Percentiles rank a stretch among this genome's conserved stretches.
phyloP scores from a whole-genome alignment of 371 early-diverging fungal genomes.

The Rhizopus arrhizus region DNA sequence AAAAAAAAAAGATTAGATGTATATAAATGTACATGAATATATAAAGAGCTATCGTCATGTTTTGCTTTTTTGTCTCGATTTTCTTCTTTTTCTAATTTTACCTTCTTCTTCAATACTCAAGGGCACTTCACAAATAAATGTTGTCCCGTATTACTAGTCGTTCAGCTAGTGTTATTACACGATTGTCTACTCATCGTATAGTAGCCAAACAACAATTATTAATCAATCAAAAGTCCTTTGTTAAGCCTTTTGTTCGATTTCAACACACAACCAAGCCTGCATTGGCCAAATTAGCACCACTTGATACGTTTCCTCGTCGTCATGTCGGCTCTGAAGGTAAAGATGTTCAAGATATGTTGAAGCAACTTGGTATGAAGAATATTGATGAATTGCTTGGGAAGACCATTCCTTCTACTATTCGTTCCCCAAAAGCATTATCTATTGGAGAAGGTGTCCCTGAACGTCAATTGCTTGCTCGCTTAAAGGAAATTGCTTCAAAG shows the following conservation, averaged over 20 bases:
- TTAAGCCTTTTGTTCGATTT: constrained; percentile 28
- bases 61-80: constrained; percentile 1
- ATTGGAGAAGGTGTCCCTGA: constrained; percentile 76
- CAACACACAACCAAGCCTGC: constrained; percentile 44
- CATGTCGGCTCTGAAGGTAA: constrained; percentile 84
- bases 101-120: constrained; percentile 1
- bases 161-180: constrained; percentile 25
- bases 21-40: not conserved
- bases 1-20: constrained; percentile 8
- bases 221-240: constrained; percentile 1
- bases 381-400: constrained; percentile 81
- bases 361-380: constrained; percentile 70
- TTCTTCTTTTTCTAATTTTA: constrained; percentile 14
- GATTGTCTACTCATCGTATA: constrained; percentile 16
- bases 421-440: constrained; percentile 66
- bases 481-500: constrained; percentile 81
- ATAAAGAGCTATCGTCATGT: too few species aligned
- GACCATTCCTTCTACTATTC: constrained; percentile 85
- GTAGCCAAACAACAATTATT: constrained; percentile 15
- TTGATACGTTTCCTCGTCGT: constrained; percentile 80
- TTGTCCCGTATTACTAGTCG: constrained; percentile 41
- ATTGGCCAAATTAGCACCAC: constrained; percentile 52
- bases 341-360: constrained; percentile 82
- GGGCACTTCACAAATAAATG: constrained; percentile 16
- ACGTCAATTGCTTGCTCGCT: constrained; percentile 76